Evolutionary conservation across 352 stramenopile genomes (phyloP).

Genomic region (Aphanomyces euteiches): DNA sequence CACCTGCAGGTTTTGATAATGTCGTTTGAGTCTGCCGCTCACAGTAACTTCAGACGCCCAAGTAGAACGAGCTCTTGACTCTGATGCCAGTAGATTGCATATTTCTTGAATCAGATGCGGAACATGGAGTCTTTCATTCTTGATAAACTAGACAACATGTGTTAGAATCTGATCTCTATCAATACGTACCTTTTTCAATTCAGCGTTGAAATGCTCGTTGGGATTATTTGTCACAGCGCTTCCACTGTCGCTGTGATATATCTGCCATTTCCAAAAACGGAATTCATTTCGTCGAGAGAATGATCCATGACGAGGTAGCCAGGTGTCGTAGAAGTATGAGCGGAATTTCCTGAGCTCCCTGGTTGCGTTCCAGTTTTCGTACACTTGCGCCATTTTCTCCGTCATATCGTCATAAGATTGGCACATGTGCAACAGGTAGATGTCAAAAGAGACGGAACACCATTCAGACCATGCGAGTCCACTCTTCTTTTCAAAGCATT

Average conservation of each 20-base stretch:
- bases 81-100: no score
- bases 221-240: no score
- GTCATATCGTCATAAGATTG: not conserved
- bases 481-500: not conserved
- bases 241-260: no score
- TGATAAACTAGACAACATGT: no score
- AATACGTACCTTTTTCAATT: not conserved
- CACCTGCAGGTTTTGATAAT: no score
- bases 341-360: not conserved
- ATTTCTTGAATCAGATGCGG: no score
- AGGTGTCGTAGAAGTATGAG: constrained; percentile 2
- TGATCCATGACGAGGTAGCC: not conserved
- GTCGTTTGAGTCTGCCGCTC: no score
- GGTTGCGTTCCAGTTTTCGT: not conserved
- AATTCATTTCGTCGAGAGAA: not conserved
- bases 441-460: not conserved
- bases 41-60: no score
- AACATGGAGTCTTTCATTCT: no score
- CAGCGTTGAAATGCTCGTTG: not conserved
- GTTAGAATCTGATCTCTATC: no score
- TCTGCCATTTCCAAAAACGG: not conserved
- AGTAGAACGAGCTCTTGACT: no score
- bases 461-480: not conserved
- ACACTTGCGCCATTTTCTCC: not conserved
- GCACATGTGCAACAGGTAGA: not conserved